Conservation (phyloP, 2,329 filamentous ascomycete species). For the Penicillium psychrosexuale region DNA sequence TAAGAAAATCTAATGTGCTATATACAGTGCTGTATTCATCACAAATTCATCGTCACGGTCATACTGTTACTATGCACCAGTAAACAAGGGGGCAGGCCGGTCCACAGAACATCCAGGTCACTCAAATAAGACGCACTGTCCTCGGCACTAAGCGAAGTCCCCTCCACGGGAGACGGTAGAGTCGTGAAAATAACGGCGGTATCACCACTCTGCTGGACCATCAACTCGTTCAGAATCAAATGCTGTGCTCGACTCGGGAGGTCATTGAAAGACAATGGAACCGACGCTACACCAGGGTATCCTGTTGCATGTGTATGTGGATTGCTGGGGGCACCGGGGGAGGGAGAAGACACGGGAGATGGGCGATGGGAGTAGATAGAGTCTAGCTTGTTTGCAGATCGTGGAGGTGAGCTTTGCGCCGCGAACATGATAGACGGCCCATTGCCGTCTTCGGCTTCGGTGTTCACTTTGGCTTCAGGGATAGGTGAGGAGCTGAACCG, state of each 20-base stretch:
- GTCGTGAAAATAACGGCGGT: slow-evolving; percentile 82
- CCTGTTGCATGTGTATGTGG: slow-evolving; percentile 37
- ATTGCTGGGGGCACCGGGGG: slow-evolving; percentile 22
- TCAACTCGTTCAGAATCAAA: slow-evolving; percentile 80
- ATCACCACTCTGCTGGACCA: slow-evolving; percentile 63
- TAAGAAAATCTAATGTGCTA: background rate
- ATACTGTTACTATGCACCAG: slow-evolving; percentile 85
- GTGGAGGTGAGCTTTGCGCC: slow-evolving; percentile 42
- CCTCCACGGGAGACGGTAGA: slow-evolving; percentile 74
- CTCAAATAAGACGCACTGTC: slow-evolving; percentile 72
- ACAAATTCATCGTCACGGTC: slow-evolving; percentile 65
- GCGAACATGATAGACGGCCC: slow-evolving; percentile 75
- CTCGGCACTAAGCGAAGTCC: slow-evolving; percentile 67
- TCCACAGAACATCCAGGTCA: slow-evolving; percentile 74
- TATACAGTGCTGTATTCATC: slow-evolving; percentile 14
- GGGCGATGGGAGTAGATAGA: slow-evolving; percentile 41
- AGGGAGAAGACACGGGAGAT: slow-evolving; percentile 14
- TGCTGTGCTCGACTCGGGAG: slow-evolving; percentile 81
- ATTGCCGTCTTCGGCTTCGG: slow-evolving; percentile 55
- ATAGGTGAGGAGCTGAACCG: slow-evolving; percentile 69
- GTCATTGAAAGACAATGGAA: slow-evolving; percentile 80
- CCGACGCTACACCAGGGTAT: slow-evolving; percentile 57
- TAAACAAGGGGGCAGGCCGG: slow-evolving; percentile 70
- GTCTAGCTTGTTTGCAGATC: slow-evolving; percentile 25
- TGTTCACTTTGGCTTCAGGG: slow-evolving; percentile 65